phyloP scores from a whole-genome alignment of 1,284 basidiomycete genomes.

The Lentinus polychrous region DNA sequence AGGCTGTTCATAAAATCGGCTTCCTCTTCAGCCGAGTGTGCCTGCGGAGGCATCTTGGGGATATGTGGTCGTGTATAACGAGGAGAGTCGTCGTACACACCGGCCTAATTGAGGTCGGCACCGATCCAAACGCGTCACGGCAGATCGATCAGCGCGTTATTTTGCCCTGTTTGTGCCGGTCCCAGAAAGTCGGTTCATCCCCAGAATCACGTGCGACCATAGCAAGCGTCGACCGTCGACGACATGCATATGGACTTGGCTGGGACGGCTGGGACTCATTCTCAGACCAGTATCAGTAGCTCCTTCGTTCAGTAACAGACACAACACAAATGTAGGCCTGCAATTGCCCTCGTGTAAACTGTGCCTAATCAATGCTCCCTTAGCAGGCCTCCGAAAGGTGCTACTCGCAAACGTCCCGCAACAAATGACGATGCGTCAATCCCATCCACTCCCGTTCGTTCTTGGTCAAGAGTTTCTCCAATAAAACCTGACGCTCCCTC shows the following conservation, averaged over 20 bases:
- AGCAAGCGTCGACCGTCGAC: too few species aligned
- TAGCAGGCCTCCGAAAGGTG: conserved; percentile 26
- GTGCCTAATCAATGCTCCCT: not conserved
- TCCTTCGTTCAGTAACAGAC: too few species aligned
- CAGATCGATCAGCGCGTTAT: too few species aligned
- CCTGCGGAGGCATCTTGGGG: conserved; percentile 15
- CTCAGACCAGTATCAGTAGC: too few species aligned
- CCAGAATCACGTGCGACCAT: too few species aligned
- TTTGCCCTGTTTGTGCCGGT: too few species aligned
- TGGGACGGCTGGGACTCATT: too few species aligned
- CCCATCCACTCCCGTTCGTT: conserved; percentile 21
- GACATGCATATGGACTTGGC: too few species aligned
- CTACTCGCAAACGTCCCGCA: conserved; percentile 19
- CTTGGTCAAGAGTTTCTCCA: not conserved
- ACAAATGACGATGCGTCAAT: conserved; percentile 23
- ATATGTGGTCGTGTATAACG: not conserved
- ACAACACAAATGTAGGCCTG: not conserved
- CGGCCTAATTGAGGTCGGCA: not conserved
- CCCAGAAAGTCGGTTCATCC: too few species aligned
- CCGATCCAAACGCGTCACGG: too few species aligned
- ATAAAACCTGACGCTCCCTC: not conserved
- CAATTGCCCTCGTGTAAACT: not conserved
- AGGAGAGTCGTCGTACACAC: not conserved
- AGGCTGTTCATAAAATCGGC: conserved; percentile 40
- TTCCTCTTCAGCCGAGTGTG: conserved; percentile 29